These are phyloP conservation scores for Sporothrix variecibatus DNA, from an alignment of 2,329 filamentous ascomycete species.

Conservation along the genomic window DNA sequence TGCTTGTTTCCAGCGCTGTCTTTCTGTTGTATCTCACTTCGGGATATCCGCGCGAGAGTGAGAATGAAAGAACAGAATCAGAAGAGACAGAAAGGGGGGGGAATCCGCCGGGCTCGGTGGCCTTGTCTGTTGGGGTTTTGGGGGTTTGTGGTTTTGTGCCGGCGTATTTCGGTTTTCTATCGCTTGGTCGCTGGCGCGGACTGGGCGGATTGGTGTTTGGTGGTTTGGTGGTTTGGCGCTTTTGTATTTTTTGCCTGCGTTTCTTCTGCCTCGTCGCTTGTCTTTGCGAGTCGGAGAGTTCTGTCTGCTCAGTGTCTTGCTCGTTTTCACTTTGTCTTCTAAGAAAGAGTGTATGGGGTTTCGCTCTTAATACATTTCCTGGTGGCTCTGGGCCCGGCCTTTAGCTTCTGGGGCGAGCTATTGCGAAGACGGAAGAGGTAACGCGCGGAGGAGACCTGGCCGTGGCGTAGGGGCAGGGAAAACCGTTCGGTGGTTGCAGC, in stretches of 20 bases:
- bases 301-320: not conserved
- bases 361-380: conserved; percentile 9
- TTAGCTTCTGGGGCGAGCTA: conserved; percentile 12
- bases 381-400: conserved; percentile 5
- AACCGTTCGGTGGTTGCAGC: conserved; percentile 17
- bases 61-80: not conserved
- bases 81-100: not conserved
- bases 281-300: not conserved
- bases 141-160: not conserved
- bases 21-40: not conserved
- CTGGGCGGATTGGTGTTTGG: not conserved
- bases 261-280: not conserved
- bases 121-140: conserved; percentile 1
- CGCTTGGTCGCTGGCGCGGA: not conserved
- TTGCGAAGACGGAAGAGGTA: conserved; percentile 29
- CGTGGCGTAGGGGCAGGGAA: conserved; percentile 20
- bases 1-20: not conserved
- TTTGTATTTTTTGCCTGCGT: not conserved
- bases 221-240: not conserved
- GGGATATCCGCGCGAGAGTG: not conserved
- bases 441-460: conserved; percentile 25
- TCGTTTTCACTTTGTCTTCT: not conserved
- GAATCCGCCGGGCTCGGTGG: not conserved
- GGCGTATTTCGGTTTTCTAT: conserved; percentile 6
- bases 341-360: not conserved